These are phyloP conservation scores for Lactarius quietus DNA, from an alignment of 768 basidiomycete species.

Conservation along the genomic window DNA sequence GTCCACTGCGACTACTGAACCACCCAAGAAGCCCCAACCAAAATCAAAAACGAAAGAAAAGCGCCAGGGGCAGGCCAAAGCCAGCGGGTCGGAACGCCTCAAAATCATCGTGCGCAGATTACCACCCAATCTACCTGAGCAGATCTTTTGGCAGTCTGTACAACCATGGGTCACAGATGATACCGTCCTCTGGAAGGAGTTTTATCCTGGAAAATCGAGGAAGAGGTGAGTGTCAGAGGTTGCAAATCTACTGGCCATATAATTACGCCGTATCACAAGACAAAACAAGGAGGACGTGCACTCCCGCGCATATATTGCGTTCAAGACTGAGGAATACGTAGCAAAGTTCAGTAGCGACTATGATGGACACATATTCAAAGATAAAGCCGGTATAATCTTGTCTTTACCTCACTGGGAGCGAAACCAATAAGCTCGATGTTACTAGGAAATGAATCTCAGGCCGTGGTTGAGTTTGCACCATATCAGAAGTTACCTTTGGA, in stretches of 20 bases:
- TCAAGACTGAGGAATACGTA: constrained; percentile 71
- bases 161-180: constrained; percentile 79
- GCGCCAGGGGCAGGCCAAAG: constrained; percentile 30
- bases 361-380: constrained; percentile 88
- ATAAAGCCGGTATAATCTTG: constrained; percentile 72
- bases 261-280: constrained; percentile 36
- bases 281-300: constrained; percentile 79
- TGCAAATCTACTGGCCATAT: background rate
- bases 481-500: constrained; percentile 78
- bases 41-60: constrained; percentile 34
- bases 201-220: constrained; percentile 62
- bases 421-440: background rate
- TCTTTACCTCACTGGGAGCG: background rate
- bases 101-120: constrained; percentile 87
- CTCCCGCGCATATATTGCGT: constrained; percentile 90
- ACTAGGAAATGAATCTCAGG: constrained; percentile 81
- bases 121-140: constrained; percentile 89
- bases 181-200: constrained; percentile 62
- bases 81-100: constrained; percentile 52
- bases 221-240: constrained; percentile 49
- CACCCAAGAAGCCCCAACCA: constrained; percentile 26
- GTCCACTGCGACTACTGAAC: constrained; percentile 22
- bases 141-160: constrained; percentile 92
- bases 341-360: constrained; percentile 77
- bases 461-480: constrained; percentile 91